Evolutionary conservation across 192 early-diverging fungal species (phyloP).

Genomic region (Pecoramyces ruminantium): DNA sequence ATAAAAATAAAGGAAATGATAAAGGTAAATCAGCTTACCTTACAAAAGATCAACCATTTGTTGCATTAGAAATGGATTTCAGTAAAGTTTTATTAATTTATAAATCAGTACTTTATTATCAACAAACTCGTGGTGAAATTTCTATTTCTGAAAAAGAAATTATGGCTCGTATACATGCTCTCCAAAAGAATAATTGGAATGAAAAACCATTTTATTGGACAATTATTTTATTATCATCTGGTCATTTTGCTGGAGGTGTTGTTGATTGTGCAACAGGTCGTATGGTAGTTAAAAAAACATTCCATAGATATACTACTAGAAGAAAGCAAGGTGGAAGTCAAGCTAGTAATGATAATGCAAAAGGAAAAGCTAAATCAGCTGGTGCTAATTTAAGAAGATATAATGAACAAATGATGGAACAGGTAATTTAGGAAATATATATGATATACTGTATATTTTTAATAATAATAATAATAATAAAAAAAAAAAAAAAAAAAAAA

Average conservation of each 20-base stretch:
- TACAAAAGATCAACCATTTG: background rate
- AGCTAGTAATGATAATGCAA: slow-evolving; percentile 56
- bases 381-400: slow-evolving; percentile 77
- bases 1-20: background rate
- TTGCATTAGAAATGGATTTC: background rate
- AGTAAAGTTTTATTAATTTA: background rate
- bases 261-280: slow-evolving; percentile 49
- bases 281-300: slow-evolving; percentile 69
- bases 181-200: background rate
- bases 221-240: background rate
- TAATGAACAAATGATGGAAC: slow-evolving; percentile 60
- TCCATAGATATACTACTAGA: slow-evolving; percentile 91
- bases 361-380: slow-evolving; percentile 69
- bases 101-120: background rate
- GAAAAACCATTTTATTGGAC: background rate
- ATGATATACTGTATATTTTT: no score
- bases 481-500: no score
- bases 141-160: background rate
- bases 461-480: no score
- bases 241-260: slow-evolving; percentile 71
- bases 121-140: background rate
- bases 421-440: no score
- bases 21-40: background rate
- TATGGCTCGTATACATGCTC: background rate
- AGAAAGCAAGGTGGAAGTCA: slow-evolving; percentile 92